Evolutionary conservation across 176 grass and related monocot species (phyloP), one percentile per base, ranked within the genome.

Genomic region (Cenchrus fungigraminus): DNA sequence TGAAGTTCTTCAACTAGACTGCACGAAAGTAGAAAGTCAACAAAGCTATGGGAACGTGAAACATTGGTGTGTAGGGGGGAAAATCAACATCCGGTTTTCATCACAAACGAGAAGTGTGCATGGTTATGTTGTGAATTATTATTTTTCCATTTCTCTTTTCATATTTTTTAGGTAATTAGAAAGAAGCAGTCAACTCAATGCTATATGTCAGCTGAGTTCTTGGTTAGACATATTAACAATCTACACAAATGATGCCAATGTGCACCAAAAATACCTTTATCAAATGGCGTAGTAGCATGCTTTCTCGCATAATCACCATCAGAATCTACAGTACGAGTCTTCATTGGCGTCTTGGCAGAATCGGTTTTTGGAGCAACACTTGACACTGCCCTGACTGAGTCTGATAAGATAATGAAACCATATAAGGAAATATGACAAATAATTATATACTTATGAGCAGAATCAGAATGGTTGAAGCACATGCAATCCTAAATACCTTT

Each of bases 201-300:
- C 65, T 58, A 76, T 13, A 67, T 68, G 73, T 68, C n/a, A 84
- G 42, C 19, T 50, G 4, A 49, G 56, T 57, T 70, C 53, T 83
- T 53, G 78, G 29, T 62, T 63, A 63, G 47, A 76, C 70, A 81
- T 45, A 85, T 68, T n/a, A 51, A 84, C 29, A 75, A 86, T 61
- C 31, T 70, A 76, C 59, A 52, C 17, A 65, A 20, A 40, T 57
- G 50, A 87, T 61, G 53, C 61, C 54, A 85, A 76, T 68, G 42
- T 84, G 68, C 52, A 79, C 68, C 56, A 83, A 84, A 25, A 73
- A 68, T 93, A 95, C 92, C 92, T 95, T 86, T 87, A 71, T 89
- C 85, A 68, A 54, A 71, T 25, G 83, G 83, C 56, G 40, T 79
- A 68, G 44, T 88, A 78, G 62, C 58, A 70, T 93, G 77, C 87